A percentile compares a stretch with the other conserved stretches of the same genome.
Evolutionary conservation across 495 filamentous ascomycete genomes (phyloP).

Genomic region (Mytilinidion resinicola): DNA sequence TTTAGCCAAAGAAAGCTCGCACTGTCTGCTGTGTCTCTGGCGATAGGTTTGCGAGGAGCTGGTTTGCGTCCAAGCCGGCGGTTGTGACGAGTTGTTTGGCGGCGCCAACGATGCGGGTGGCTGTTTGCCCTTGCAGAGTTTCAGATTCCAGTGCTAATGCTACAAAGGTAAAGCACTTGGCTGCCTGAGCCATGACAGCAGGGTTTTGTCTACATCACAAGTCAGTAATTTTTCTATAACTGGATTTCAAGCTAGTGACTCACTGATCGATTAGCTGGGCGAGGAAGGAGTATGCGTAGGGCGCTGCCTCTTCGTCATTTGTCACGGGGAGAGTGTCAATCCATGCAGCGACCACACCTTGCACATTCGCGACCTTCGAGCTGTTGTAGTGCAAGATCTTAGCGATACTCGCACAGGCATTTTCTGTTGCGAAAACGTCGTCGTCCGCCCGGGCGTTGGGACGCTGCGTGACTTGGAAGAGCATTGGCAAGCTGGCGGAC

Average conservation of each 20-base stretch:
- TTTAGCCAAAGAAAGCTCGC: slow-evolving; percentile 41
- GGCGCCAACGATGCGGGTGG: slow-evolving; percentile 61
- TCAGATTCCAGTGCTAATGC: slow-evolving; percentile 84
- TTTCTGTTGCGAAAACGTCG: slow-evolving; percentile 95
- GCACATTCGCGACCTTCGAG: slow-evolving; percentile 62
- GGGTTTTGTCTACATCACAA: slow-evolving; percentile 67
- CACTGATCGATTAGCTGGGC: slow-evolving; percentile 90
- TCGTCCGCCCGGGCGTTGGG: slow-evolving; percentile 81
- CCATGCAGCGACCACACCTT: slow-evolving; percentile 73
- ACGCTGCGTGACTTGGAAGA: slow-evolving; percentile 78
- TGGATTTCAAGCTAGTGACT: slow-evolving; percentile 38
- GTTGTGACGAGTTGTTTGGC: slow-evolving; percentile 66
- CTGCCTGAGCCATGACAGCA: slow-evolving; percentile 62
- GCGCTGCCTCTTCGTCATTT: slow-evolving; percentile 95
- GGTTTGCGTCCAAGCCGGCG: slow-evolving; percentile 62
- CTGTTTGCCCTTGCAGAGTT: slow-evolving; percentile 77
- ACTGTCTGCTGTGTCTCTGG: slow-evolving; percentile 73
- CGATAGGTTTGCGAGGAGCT: slow-evolving; percentile 61
- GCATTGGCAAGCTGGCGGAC: slow-evolving; percentile 64
- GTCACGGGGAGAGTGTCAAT: slow-evolving; percentile 82
- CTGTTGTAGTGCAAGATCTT: slow-evolving; percentile 90
- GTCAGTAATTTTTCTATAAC: slow-evolving; percentile 2
- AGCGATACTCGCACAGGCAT: slow-evolving; percentile 92
- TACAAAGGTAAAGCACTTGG: slow-evolving; percentile 74
- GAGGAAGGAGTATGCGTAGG: slow-evolving; percentile 91